Evolutionary conservation across 2,329 filamentous ascomycete genomes (phyloP).

Genomic region (Hypoxylon sp.): DNA sequence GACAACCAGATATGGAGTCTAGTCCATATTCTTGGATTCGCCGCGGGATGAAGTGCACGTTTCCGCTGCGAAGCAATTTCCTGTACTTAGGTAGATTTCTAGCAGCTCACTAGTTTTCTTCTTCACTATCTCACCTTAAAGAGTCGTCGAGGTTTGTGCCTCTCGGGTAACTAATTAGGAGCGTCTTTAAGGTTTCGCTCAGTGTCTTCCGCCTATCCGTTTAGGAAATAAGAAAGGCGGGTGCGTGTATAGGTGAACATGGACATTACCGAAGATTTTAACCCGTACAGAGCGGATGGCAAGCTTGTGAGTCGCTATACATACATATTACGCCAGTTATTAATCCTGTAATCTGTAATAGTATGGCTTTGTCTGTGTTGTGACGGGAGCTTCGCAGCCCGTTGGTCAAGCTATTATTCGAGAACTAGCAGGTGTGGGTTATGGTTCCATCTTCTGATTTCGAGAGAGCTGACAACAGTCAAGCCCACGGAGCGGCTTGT

Average conservation of each 20-base stretch:
- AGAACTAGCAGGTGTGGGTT: slow-evolving; percentile 52
- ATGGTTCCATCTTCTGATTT: not conserved
- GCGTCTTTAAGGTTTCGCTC: not conserved
- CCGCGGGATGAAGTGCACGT: not conserved
- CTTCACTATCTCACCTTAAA: not conserved
- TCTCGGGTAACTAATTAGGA: not conserved
- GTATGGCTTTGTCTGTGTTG: slow-evolving; percentile 74
- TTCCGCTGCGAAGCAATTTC: not conserved
- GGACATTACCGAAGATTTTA: slow-evolving; percentile 42
- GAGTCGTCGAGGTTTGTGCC: not conserved
- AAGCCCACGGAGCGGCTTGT: slow-evolving; percentile 72
- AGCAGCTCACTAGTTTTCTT: not conserved
- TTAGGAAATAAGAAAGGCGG: not conserved
- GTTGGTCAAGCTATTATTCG: slow-evolving; percentile 69
- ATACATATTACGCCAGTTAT: not conserved
- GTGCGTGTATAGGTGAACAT: slow-evolving; percentile 18
- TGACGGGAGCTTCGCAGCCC: slow-evolving; percentile 70
- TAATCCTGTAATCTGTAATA: slow-evolving; percentile 41
- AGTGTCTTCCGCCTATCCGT: not conserved
- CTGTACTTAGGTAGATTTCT: not conserved
- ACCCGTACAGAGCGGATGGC: slow-evolving; percentile 40
- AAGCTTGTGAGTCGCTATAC: slow-evolving; percentile 45
- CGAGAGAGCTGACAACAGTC: slow-evolving; percentile 32
- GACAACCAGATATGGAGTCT: not conserved
- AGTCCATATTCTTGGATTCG: not conserved